These are phyloP conservation scores for Tylopilus sp. DNA, from an alignment of 1,284 basidiomycete species.

Conservation along the genomic window DNA sequence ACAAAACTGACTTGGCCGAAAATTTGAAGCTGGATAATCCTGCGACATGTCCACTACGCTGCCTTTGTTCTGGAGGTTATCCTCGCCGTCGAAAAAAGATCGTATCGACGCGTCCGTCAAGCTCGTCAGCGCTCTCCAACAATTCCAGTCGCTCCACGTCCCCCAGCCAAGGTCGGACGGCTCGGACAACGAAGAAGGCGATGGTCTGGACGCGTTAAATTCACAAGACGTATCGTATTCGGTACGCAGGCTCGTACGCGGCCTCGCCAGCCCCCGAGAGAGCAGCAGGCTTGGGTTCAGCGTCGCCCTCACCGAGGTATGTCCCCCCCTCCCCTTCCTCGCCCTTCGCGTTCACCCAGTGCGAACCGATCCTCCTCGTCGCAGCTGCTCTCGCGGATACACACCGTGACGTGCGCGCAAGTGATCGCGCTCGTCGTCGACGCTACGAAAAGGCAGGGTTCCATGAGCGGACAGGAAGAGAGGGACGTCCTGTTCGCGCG, in stretches of 20 bases:
- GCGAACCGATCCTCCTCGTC: constrained; percentile 9
- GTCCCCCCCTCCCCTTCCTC: constrained; percentile 25
- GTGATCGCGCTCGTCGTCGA: constrained; percentile 72
- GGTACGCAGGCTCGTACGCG: constrained; percentile 78
- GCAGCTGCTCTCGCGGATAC: constrained; percentile 78
- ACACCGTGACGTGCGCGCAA: constrained; percentile 74
- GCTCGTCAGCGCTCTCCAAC: constrained; percentile 75
- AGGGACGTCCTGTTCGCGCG: constrained; percentile 91
- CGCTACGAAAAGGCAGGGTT: constrained; percentile 62
- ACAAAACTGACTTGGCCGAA: constrained; percentile 20
- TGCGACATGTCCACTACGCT: constrained; percentile 84
- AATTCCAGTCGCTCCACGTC: constrained; percentile 68
- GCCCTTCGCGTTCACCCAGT: neutral
- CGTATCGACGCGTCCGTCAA: constrained; percentile 85
- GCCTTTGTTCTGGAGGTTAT: constrained; percentile 91
- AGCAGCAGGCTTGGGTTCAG: constrained; percentile 93
- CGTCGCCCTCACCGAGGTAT: constrained; percentile 90
- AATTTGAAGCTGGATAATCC: no score
- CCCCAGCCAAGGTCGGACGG: constrained; percentile 43
- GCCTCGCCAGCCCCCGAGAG: constrained; percentile 88
- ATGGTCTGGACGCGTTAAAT: constrained; percentile 62
- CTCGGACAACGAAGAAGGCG: constrained; percentile 48
- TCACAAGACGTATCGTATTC: constrained; percentile 89
- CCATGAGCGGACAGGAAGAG: constrained; percentile 87
- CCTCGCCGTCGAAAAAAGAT: constrained; percentile 76